phyloP scores from a whole-genome alignment of 192 early-diverging fungal species.

The Phycomyces blakesleeanus region DNA sequence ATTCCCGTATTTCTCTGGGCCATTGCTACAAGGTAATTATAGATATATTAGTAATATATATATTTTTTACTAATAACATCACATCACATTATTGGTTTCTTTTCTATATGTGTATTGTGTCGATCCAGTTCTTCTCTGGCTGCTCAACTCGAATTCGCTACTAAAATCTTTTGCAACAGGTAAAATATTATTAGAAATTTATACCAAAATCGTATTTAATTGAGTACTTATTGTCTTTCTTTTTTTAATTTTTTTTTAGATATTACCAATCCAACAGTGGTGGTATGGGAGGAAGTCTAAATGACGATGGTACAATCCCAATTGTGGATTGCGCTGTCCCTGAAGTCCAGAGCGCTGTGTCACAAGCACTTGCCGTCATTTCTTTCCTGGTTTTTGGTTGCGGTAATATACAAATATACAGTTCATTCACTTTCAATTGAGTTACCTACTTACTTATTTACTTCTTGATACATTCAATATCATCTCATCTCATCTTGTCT shows the following conservation, averaged over 20 bases:
- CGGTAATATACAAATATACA: too few species aligned
- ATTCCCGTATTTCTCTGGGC: constrained; percentile 11
- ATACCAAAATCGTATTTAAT: too few species aligned
- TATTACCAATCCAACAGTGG: constrained; percentile 24
- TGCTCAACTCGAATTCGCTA: constrained; percentile 29
- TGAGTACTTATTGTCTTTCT: neutral
- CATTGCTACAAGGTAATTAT: neutral
- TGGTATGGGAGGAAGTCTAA: neutral
- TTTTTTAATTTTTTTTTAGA: constrained; percentile 10
- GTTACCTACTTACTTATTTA: too few species aligned
- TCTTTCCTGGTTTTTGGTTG: constrained; percentile 13
- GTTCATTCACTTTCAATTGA: too few species aligned
- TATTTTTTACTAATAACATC: neutral
- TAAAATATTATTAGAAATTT: constrained; percentile 16
- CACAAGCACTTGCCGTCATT: constrained; percentile 21
- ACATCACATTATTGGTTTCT: neutral
- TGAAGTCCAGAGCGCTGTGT: constrained; percentile 32
- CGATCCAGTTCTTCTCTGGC: constrained; percentile 7
- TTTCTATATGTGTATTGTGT: too few species aligned
- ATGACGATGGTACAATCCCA: constrained; percentile 13
- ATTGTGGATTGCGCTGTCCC: constrained; percentile 32
- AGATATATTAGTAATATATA: neutral
- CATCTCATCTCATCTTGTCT: constrained; percentile 3
- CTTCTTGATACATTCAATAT: too few species aligned
- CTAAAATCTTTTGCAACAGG: constrained; percentile 33